phyloP scores from a whole-genome alignment of 2,329 filamentous ascomycete genomes.

The Ophiocordyceps camponoti-saundersi region DNA sequence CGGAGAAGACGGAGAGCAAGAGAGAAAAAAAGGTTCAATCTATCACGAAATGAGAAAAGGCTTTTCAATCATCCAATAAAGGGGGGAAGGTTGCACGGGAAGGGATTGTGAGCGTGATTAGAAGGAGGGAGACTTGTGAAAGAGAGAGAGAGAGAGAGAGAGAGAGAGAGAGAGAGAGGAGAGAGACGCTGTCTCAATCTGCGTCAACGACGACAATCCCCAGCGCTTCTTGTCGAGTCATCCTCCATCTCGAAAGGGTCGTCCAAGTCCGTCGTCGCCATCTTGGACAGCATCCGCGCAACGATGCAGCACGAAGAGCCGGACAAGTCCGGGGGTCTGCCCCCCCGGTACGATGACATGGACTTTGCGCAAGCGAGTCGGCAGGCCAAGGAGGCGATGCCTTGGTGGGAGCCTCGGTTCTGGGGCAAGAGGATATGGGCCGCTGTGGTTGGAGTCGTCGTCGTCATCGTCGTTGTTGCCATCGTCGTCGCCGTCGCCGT shows the following conservation, averaged over 20 bases:
- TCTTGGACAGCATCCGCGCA: neutral
- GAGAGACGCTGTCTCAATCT: neutral
- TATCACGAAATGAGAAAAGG: neutral
- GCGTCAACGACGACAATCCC: neutral
- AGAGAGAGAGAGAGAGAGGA: neutral
- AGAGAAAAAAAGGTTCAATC: neutral
- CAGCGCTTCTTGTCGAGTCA: neutral
- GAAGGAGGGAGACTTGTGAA: neutral
- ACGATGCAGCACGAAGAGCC: constrained; percentile 1
- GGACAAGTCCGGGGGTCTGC: constrained; percentile 8
- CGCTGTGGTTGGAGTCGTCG: constrained; percentile 19
- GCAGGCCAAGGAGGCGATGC: constrained; percentile 10
- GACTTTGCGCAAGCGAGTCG: constrained; percentile 5
- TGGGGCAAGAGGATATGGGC: constrained; percentile 38
- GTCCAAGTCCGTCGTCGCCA: neutral
- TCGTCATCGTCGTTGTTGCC: constrained; percentile 31
- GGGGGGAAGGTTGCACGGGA: neutral
- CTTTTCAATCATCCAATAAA: no score
- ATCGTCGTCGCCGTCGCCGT: constrained; percentile 24
- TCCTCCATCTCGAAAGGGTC: no score
- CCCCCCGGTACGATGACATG: constrained; percentile 13
- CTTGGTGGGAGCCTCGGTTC: constrained; percentile 28
- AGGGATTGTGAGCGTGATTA: neutral
- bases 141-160: neutral
- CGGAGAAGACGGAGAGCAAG: neutral